Conservation (phyloP, 305 asterid species). For the Fraxinus platypoda region DNA sequence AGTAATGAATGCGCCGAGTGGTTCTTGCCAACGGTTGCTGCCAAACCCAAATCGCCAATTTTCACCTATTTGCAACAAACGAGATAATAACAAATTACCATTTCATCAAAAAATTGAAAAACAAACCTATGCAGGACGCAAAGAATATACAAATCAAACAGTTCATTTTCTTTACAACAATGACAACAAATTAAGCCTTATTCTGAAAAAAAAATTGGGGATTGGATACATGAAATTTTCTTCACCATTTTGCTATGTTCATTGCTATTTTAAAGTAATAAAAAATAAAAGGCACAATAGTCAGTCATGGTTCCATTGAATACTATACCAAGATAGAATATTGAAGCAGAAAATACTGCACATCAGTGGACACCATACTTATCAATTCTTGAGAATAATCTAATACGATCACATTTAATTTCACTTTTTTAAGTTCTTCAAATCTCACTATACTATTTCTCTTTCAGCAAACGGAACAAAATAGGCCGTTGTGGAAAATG, state of each 20-base stretch:
- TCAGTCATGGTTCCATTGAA: not conserved
- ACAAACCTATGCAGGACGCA: not conserved
- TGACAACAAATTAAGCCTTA: not conserved
- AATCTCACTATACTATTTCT: too few relatives aligned
- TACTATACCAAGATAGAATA: not conserved
- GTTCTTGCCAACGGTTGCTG: conserved; percentile 60
- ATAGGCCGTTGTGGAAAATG: not conserved
- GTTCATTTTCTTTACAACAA: not conserved
- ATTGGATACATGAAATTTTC: too few relatives aligned
- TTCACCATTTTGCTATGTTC: not conserved
- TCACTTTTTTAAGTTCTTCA: not conserved
- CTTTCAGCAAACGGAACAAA: not conserved
- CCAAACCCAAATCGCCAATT: conserved; percentile 82
- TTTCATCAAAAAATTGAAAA: not conserved
- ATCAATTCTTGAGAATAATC: not conserved
- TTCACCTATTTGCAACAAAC: conserved; percentile 53
- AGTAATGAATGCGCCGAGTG: conserved; percentile 67
- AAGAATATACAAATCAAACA: not conserved
- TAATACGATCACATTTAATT: not conserved
- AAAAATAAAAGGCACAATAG: not conserved
- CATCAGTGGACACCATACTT: not conserved
- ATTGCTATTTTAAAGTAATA: not conserved
- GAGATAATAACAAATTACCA: conserved; percentile 10
- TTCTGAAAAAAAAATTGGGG: not conserved
- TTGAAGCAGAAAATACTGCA: not conserved